Evolutionary conservation across 2,329 filamentous ascomycete genomes (phyloP), one percentile per base, ranked within the genome.

Genomic region (Trichoderma harzianum): DNA sequence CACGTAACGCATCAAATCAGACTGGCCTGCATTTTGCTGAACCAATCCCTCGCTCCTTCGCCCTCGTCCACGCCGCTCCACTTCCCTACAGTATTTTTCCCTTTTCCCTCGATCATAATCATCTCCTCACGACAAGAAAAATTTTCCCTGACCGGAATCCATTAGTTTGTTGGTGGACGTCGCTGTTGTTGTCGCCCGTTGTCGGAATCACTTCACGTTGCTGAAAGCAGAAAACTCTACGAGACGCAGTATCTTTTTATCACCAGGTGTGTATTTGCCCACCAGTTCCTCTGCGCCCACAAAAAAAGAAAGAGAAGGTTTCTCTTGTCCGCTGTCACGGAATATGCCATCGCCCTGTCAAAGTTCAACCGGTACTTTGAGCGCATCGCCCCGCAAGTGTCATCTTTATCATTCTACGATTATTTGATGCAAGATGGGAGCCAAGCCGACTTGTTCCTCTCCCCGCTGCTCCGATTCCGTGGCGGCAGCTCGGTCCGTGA

Each of bases 161-260:
- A 43, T 47, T 64, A 63, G 68, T 57, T 60, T 43, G 61, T 67
- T 62, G 61, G 62, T 53, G 69, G 62, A 67, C 63, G 69, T 71
- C 69, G 69, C 69, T 14, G 69, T 71, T 64, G 69, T 71, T 71
- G 69, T 71, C 53, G 69, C 69, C 69, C 26, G 69, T 71, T 64
- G 69, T 71, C 61, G 69, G 53, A 71, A 51, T 30, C 30, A 57
- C 26, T 51, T 14, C 63, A 26, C 26, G 63, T 57, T 30, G 62
- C 65, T 34, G 26, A 68, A 68, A 5, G 64, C 53, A 47, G 26
- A 34, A 68, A 24, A 30, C 30, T 55, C 39, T 16, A 62, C 39
- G 39, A 43, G 61, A 65, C 43, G 11, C 26, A 62, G 51, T 53
- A 43, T 32, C 26, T 58, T 32, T 32, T 63, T 64, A 14, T 43